phyloP scores from a whole-genome alignment of 192 early-diverging fungal genomes.

The Coemansia sp. region DNA sequence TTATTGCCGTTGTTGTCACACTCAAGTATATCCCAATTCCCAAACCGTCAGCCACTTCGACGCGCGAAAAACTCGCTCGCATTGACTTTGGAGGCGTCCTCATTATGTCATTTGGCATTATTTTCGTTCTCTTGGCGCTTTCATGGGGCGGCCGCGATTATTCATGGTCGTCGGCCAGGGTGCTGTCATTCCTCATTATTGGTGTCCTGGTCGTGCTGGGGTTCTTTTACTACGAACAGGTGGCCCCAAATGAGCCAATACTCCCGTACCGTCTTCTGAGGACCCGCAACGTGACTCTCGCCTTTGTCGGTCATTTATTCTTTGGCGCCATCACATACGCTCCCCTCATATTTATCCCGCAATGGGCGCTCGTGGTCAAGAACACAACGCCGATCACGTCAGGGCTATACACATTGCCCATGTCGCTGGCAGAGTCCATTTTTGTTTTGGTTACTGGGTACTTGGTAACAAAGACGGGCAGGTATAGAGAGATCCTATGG shows the following conservation, averaged over 20 bases:
- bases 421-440: constrained; percentile 69
- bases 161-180: constrained; percentile 63
- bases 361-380: constrained; percentile 81
- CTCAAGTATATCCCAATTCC: constrained; percentile 63
- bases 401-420: constrained; percentile 72
- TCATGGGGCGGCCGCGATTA: constrained; percentile 64
- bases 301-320: constrained; percentile 63
- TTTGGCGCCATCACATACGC: constrained; percentile 63
- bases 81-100: constrained; percentile 62
- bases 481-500: constrained; percentile 64
- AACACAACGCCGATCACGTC: constrained; percentile 69
- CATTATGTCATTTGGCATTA: constrained; percentile 45
- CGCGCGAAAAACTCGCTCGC: constrained; percentile 59
- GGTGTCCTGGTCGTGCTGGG: constrained; percentile 51
- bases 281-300: constrained; percentile 57
- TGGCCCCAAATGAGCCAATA: constrained; percentile 60
- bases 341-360: constrained; percentile 70
- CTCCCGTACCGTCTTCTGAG: constrained; percentile 60
- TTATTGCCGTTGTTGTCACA: constrained; percentile 59
- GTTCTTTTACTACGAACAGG: constrained; percentile 64
- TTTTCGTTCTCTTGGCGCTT: constrained; percentile 58
- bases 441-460: constrained; percentile 65
- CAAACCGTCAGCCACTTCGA: constrained; percentile 46
- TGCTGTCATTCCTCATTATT: constrained; percentile 55
- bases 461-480: constrained; percentile 55